These are phyloP conservation scores for Tarenaya hassleriana DNA, from an alignment of 345 rosid species.

Conservation along the genomic window DNA sequence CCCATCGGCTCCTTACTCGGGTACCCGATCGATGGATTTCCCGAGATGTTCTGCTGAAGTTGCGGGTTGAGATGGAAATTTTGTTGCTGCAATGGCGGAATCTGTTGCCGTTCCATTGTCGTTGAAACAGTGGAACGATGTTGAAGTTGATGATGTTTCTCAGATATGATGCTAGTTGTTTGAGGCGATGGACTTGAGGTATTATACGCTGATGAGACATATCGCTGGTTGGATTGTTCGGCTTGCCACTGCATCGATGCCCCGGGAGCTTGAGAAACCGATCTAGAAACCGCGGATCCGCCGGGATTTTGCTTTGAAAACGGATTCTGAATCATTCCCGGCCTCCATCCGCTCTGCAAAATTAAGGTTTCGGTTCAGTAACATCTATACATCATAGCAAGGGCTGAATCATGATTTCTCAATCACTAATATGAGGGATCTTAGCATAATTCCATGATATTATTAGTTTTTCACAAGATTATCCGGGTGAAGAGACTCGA, in stretches of 20 bases:
- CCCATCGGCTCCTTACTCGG: constrained; percentile 20
- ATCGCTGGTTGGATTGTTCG: constrained; percentile 29
- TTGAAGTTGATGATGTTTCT: constrained; percentile 31
- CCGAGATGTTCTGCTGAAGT: constrained; percentile 3
- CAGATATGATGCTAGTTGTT: constrained; percentile 18
- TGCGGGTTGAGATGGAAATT: constrained; percentile 20
- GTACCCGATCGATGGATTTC: constrained; percentile 19
- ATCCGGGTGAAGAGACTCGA: constrained; percentile 10
- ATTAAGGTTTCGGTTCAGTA: neutral
- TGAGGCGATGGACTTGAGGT: constrained; percentile 26
- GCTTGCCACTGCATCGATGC: constrained; percentile 32
- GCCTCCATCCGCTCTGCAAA: constrained; percentile 73
- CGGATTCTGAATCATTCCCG: constrained; percentile 50
- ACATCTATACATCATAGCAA: constrained; percentile 14
- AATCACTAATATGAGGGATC: constrained; percentile 16
- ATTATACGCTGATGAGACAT: constrained; percentile 31
- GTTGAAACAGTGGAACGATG: constrained; percentile 13
- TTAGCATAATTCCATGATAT: constrained; percentile 27
- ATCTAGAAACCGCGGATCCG: constrained; percentile 27
- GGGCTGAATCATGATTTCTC: neutral
- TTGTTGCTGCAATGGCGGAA: constrained; percentile 17
- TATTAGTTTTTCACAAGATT: constrained; percentile 4
- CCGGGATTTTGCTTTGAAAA: constrained; percentile 44
- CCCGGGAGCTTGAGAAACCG: constrained; percentile 26
- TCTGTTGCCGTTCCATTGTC: constrained; percentile 8